A percentile compares a stretch with the other conserved stretches of the same genome.
Evolutionary conservation across 2,329 filamentous ascomycete species (phyloP).

Genomic region (Ceratocystis alfenasii): DNA sequence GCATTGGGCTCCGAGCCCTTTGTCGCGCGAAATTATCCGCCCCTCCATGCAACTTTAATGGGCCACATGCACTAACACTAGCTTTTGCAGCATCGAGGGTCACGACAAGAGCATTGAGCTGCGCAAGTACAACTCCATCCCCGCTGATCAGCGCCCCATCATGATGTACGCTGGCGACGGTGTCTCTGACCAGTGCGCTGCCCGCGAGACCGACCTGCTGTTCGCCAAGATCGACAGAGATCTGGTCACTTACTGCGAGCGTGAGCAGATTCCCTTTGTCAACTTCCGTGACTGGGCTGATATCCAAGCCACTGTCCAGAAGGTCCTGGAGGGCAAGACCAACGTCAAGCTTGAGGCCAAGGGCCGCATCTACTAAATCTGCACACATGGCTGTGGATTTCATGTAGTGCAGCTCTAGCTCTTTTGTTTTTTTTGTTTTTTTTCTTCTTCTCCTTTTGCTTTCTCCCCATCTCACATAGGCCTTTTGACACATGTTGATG

Average conservation of each 20-base stretch:
- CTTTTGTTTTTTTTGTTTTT: not conserved
- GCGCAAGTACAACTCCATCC: conserved; percentile 67
- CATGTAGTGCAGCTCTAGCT: conserved; percentile 6
- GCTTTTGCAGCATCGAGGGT: conserved; percentile 56
- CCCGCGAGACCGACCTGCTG: conserved; percentile 80
- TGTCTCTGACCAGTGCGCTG: conserved; percentile 82
- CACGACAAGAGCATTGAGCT: conserved; percentile 94
- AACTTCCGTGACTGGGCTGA: conserved; percentile 74
- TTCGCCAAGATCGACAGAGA: conserved; percentile 83
- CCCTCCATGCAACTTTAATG: not conserved
- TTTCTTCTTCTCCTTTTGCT: not conserved
- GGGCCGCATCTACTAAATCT: conserved; percentile 28
- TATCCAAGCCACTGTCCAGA: conserved; percentile 64
- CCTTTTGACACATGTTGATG: conserved; percentile 11
- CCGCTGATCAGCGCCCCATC: conserved; percentile 54
- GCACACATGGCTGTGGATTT: not conserved
- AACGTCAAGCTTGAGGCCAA: conserved; percentile 58
- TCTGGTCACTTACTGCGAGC: conserved; percentile 75
- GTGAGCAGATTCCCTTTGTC: conserved; percentile 74
- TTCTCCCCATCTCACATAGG: not conserved
- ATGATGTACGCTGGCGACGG: conserved; percentile 95
- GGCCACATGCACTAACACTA: not conserved
- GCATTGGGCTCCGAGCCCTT: not conserved
- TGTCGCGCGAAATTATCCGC: not conserved
- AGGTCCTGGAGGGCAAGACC: conserved; percentile 61